A percentile compares a stretch with the other conserved stretches of the same genome.
Conservation (phyloP, 805 yeast species). For the Brettanomyces naardenensis region DNA sequence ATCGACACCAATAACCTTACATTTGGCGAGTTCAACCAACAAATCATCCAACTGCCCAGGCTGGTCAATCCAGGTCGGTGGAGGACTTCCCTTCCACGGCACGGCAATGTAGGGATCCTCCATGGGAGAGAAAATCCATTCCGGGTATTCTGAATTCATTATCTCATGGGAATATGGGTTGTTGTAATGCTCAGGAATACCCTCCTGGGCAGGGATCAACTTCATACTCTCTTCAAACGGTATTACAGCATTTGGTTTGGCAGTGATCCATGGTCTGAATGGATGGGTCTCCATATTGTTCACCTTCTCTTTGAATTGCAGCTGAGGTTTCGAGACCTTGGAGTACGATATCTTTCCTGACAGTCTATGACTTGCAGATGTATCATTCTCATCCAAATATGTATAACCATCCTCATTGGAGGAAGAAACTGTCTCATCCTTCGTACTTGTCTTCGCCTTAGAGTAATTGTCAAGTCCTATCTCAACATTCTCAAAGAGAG, state of each 20-base stretch:
- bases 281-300: constrained; percentile 64
- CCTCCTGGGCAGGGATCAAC: constrained; percentile 30
- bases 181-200: constrained; percentile 50
- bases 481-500: constrained; percentile 70
- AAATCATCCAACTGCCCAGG: constrained; percentile 42
- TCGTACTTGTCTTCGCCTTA: constrained; percentile 14
- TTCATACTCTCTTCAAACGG: constrained; percentile 45
- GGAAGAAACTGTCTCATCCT: background rate
- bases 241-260: constrained; percentile 64
- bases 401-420: constrained; percentile 21
- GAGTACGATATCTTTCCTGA: constrained; percentile 6
- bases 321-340: constrained; percentile 55
- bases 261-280: constrained; percentile 63
- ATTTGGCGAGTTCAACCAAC: constrained; percentile 42
- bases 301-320: constrained; percentile 43
- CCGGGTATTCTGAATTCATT: constrained; percentile 59
- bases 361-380: constrained; percentile 6
- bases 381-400: constrained; percentile 49
- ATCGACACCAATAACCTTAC: constrained; percentile 79
- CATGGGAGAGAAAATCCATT: constrained; percentile 33
- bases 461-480: constrained; percentile 45
- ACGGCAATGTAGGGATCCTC: constrained; percentile 40
- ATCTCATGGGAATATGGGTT: constrained; percentile 85
- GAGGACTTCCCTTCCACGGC: constrained; percentile 53
- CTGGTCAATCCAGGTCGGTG: constrained; percentile 58